These are phyloP conservation scores for Bretziella fagacearum DNA, from an alignment of 2,329 filamentous ascomycete genomes.

Conservation along the genomic window DNA sequence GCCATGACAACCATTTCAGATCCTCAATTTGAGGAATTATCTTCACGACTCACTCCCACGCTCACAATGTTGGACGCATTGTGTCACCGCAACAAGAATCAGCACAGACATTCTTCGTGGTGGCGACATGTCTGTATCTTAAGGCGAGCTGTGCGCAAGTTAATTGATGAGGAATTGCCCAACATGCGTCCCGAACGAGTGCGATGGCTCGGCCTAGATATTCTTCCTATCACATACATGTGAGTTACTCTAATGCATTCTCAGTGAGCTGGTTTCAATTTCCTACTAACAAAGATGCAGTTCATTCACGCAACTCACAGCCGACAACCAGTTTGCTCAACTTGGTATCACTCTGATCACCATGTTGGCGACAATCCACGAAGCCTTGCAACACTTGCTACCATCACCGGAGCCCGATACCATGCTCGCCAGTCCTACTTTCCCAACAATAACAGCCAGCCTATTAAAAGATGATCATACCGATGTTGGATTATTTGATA, in stretches of 20 bases:
- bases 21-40: slow-evolving; percentile 1
- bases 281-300: slow-evolving; percentile 21
- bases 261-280: neutral
- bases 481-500: neutral
- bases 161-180: slow-evolving; percentile 25
- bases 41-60: slow-evolving; percentile 23
- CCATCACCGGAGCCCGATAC: no score
- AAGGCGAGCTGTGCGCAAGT: slow-evolving; percentile 43
- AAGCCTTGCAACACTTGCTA: neutral
- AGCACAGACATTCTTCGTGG: slow-evolving; percentile 70
- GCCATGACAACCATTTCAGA: no score
- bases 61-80: slow-evolving; percentile 50
- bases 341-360: slow-evolving; percentile 54
- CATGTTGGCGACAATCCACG: slow-evolving; percentile 38
- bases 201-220: slow-evolving; percentile 20
- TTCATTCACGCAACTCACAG: slow-evolving; percentile 51
- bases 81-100: slow-evolving; percentile 75
- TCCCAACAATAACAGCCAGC: no score
- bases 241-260: slow-evolving; percentile 17
- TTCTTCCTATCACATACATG: slow-evolving; percentile 24
- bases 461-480: neutral
- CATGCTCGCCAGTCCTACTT: no score
- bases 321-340: slow-evolving; percentile 55
- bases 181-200: slow-evolving; percentile 14
- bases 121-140: slow-evolving; percentile 58